Evolutionary conservation across 2,329 filamentous ascomycete genomes (phyloP).

Genomic region (Ophiostoma novo-ulmi): DNA sequence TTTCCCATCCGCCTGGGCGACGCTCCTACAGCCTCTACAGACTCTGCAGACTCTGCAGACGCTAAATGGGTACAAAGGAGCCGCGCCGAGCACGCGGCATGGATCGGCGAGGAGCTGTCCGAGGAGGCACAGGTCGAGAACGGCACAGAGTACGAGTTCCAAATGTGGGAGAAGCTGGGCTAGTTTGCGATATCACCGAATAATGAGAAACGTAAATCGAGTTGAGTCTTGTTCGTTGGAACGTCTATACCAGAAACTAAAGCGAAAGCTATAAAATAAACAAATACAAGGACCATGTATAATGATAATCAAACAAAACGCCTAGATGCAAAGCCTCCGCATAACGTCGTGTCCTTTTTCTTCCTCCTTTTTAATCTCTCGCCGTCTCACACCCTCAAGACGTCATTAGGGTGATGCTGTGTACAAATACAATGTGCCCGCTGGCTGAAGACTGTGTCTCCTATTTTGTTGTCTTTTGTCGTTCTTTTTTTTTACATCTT

Average conservation of each 20-base stretch:
- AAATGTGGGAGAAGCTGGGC: constrained; percentile 61
- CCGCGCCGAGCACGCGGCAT: constrained; percentile 52
- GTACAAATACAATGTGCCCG: constrained; percentile 6
- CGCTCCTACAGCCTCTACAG: constrained; percentile 26
- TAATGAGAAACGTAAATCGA: not conserved
- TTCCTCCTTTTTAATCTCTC: not conserved
- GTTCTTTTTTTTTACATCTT: not conserved
- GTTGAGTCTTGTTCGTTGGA: constrained; percentile 2
- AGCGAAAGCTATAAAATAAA: constrained; percentile 1
- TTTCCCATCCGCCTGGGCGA: constrained; percentile 58
- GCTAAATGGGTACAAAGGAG: constrained; percentile 51
- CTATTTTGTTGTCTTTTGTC: not conserved
- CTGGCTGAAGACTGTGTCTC: not conserved
- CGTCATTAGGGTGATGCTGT: not conserved
- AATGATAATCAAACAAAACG: not conserved
- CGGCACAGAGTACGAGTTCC: constrained; percentile 62
- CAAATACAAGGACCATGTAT: constrained; percentile 4
- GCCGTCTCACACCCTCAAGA: not conserved
- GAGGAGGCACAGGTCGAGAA: constrained; percentile 57
- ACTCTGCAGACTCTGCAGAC: not conserved
- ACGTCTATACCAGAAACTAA: not conserved
- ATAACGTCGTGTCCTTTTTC: constrained; percentile 8
- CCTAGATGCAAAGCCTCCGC: constrained; percentile 6
- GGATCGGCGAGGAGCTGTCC: constrained; percentile 60
- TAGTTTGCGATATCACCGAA: constrained; percentile 19